Percentiles rank a stretch among this genome's conserved stretches.
These are phyloP conservation scores for Cladobotryum mycophilum DNA, from an alignment of 2,329 filamentous ascomycete genomes.

Conservation along the genomic window DNA sequence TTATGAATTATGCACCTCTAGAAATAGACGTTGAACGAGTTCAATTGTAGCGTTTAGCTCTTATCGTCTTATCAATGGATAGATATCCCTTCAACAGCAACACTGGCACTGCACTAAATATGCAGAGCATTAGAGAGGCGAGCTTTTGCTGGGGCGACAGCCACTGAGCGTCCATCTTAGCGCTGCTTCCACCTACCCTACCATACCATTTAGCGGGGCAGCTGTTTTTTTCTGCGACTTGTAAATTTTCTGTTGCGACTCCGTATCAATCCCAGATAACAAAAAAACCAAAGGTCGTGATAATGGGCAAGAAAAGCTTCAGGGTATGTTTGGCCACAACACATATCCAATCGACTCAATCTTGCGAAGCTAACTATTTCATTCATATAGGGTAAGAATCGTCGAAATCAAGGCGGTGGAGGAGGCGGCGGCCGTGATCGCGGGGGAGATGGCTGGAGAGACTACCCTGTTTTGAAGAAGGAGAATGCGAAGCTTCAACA, in stretches of 20 bases:
- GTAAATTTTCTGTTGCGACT: constrained; percentile 8
- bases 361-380: not conserved
- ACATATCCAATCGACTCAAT: not conserved
- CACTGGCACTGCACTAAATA: no score
- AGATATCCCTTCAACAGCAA: no score
- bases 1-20: no score
- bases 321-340: constrained; percentile 21
- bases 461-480: constrained; percentile 52
- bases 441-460: constrained; percentile 24
- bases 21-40: no score
- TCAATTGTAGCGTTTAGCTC: no score
- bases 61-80: no score
- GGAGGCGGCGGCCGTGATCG: constrained; percentile 23
- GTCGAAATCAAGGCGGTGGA: constrained; percentile 26
- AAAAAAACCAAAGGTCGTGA: constrained; percentile 15
- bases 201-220: constrained; percentile 6
- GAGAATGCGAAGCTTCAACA: constrained; percentile 77
- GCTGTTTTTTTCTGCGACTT: constrained; percentile 8
- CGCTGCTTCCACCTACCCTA: constrained; percentile 3
- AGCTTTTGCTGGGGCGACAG: constrained; percentile 1
- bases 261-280: not conserved
- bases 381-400: constrained; percentile 30
- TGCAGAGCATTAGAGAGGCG: not conserved
- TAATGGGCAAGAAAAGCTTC: constrained; percentile 33
- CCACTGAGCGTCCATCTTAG: constrained; percentile 2